phyloP scores from a whole-genome alignment of 169 alveolate genomes.

The Plasmodium chabaudi region DNA sequence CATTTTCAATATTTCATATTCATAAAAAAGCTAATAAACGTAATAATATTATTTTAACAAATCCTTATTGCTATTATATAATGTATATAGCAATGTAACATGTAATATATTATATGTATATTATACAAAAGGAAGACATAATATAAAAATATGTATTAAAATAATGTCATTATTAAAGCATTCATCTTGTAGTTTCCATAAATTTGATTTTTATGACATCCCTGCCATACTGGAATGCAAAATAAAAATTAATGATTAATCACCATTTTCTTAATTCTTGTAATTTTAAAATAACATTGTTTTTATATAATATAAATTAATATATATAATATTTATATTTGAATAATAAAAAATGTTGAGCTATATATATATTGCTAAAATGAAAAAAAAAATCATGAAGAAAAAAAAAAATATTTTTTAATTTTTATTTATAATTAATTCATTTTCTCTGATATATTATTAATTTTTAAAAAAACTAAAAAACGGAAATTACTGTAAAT shows the following conservation, averaged over 20 bases:
- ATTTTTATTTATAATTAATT: too few species aligned
- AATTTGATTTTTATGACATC: conserved; percentile 6
- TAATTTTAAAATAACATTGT: conserved; percentile 24
- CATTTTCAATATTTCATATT: conserved; percentile 32
- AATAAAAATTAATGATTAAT: conserved; percentile 35
- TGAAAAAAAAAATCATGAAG: conserved; percentile 9
- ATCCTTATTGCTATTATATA: conserved; percentile 11
- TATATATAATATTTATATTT: conserved; percentile 1
- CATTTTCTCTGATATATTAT: too few species aligned
- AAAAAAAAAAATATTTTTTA: neutral
- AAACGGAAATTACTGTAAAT: too few species aligned
- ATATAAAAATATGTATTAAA: conserved; percentile 4
- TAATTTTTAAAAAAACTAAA: too few species aligned
- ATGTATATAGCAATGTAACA: neutral
- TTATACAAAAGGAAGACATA: conserved; percentile 18
- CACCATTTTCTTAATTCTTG: conserved; percentile 8
- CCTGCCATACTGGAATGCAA: conserved; percentile 60
- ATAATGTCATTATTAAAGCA: conserved; percentile 11
- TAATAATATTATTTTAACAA: conserved; percentile 6
- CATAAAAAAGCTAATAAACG: neutral
- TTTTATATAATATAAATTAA: conserved; percentile 8
- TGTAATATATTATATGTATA: neutral
- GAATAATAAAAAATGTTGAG: neutral
- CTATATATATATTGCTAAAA: neutral
- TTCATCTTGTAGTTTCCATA: conserved; percentile 20